These are phyloP conservation scores for Phtheirospermum japonicum DNA, from an alignment of 257 asterid genomes.

Conservation along the genomic window DNA sequence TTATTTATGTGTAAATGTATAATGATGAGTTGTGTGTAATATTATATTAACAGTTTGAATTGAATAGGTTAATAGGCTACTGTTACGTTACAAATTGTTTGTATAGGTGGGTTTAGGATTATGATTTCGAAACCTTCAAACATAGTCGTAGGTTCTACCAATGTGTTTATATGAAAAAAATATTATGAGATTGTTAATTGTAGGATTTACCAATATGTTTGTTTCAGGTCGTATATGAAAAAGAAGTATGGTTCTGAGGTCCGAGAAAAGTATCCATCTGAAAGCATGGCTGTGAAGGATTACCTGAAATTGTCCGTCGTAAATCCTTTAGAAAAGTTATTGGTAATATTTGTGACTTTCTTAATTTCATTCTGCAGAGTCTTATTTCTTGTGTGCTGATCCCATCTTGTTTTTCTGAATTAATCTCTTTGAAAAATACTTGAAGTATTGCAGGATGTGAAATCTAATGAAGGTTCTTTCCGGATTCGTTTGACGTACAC, in stretches of 20 bases:
- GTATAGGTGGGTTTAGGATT: too few species aligned
- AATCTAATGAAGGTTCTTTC: conserved; percentile 49
- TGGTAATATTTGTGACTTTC: conserved; percentile 46
- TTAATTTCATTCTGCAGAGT: neutral
- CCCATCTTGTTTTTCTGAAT: conserved; percentile 14
- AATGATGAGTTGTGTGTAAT: too few species aligned
- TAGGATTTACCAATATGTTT: conserved; percentile 5
- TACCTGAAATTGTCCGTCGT: conserved; percentile 56
- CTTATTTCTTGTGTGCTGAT: neutral
- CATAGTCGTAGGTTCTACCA: neutral
- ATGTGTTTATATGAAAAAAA: neutral
- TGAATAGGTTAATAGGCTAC: too few species aligned
- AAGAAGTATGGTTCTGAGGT: conserved; percentile 61
- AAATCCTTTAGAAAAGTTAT: conserved; percentile 50
- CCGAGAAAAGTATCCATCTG: conserved; percentile 40
- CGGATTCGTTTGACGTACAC: conserved; percentile 64
- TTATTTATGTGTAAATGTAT: too few species aligned
- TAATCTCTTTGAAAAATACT: conserved; percentile 16
- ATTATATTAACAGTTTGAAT: too few species aligned
- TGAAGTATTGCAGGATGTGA: conserved; percentile 56
- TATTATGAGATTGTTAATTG: neutral
- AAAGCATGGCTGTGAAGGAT: conserved; percentile 54
- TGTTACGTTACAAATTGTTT: too few species aligned
- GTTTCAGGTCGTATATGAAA: conserved; percentile 60
- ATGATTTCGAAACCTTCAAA: too few species aligned